Conservation (phyloP, 2,329 filamentous ascomycete genomes). For the Claviceps pazoutovae region DNA sequence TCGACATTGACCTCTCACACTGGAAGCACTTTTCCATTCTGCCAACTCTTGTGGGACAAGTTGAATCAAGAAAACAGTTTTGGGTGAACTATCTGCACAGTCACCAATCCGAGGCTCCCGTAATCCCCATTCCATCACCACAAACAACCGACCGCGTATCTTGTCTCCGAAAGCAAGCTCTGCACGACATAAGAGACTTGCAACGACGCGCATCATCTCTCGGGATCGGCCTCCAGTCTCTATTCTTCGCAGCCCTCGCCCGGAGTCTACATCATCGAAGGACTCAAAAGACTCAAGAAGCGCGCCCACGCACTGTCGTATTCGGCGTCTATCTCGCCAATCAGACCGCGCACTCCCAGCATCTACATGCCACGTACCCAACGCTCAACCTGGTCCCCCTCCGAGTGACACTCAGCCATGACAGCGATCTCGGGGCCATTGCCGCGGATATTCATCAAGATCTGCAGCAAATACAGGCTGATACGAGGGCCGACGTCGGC, state of each 20-base stretch:
- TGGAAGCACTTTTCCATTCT: conserved; percentile 16
- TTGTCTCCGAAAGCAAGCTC: conserved; percentile 32
- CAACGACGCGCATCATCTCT: conserved; percentile 25
- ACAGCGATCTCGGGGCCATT: conserved; percentile 26
- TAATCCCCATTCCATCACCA: neutral
- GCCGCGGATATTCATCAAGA: conserved; percentile 55
- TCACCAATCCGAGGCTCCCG: neutral
- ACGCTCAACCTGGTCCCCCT: conserved; percentile 72
- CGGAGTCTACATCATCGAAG: conserved; percentile 23
- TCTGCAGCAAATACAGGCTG: conserved; percentile 42
- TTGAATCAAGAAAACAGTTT: conserved; percentile 18
- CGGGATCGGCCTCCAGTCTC: conserved; percentile 55
- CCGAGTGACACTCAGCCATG: conserved; percentile 28
- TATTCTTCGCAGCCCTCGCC: conserved; percentile 63
- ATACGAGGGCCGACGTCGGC: conserved; percentile 40
- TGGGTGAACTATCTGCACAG: conserved; percentile 27
- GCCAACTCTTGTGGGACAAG: conserved; percentile 3
- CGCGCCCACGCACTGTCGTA: conserved; percentile 26
- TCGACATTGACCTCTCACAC: conserved; percentile 5
- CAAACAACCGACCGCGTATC: conserved; percentile 10
- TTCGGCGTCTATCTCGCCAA: conserved; percentile 80
- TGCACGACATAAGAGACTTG: conserved; percentile 23
- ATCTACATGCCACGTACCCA: conserved; percentile 39
- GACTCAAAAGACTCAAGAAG: conserved; percentile 15
- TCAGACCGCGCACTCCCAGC: conserved; percentile 39